A percentile compares a stretch with the other conserved stretches of the same genome.
Evolutionary conservation across 345 rosid species (phyloP).

Genomic region (Draba incana): DNA sequence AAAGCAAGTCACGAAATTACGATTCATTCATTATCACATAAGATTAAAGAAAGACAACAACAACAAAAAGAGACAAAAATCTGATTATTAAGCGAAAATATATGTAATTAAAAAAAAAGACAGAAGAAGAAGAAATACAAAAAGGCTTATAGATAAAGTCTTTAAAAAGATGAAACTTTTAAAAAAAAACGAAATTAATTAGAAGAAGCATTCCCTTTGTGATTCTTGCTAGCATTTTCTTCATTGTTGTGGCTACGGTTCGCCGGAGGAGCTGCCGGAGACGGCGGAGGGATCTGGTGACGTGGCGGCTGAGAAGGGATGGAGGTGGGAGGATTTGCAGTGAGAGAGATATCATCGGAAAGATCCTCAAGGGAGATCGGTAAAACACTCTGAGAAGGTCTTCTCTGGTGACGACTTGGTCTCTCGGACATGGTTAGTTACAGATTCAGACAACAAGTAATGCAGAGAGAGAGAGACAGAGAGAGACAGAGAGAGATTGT

Average conservation of each 20-base stretch:
- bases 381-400: constrained; percentile 41
- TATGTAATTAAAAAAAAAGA: neutral
- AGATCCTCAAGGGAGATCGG: constrained; percentile 40
- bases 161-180: constrained; percentile 4
- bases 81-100: constrained; percentile 17
- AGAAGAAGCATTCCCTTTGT: constrained; percentile 30
- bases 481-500: constrained; percentile 21
- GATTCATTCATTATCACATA: constrained; percentile 27
- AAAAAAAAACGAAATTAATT: constrained; percentile 19
- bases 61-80: neutral
- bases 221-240: constrained; percentile 29
- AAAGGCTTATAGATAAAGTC: constrained; percentile 9
- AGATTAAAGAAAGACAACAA: neutral
- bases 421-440: constrained; percentile 42
- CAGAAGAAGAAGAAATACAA: neutral
- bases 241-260: constrained; percentile 22
- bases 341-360: constrained; percentile 34
- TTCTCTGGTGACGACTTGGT: constrained; percentile 45
- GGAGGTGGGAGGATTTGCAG: constrained; percentile 23
- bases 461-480: neutral
- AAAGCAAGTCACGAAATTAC: constrained; percentile 13
- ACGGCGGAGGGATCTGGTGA: constrained; percentile 40
- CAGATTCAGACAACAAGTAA: constrained; percentile 31
- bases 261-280: constrained; percentile 39
- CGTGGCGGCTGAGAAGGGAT: constrained; percentile 37